Evolutionary conservation across 176 grass and related monocot species (phyloP).

Genomic region (Hyparrhenia diplandra): DNA sequence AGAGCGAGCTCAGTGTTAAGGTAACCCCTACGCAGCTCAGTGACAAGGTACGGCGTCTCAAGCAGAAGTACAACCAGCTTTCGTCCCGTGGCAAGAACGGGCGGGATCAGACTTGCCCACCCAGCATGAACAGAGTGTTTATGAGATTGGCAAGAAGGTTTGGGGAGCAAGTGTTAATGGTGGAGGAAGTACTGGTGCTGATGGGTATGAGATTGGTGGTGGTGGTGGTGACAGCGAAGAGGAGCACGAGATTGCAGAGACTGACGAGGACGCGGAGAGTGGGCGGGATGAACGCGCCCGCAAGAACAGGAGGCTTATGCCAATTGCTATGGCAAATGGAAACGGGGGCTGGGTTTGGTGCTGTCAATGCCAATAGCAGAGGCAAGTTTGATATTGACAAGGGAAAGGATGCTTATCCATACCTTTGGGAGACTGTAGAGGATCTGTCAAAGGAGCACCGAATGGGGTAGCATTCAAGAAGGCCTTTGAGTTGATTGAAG

Average conservation of each 20-base stretch:
- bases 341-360: not conserved
- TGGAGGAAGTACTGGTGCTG: not conserved
- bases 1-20: constrained; percentile 37
- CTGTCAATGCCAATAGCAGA: not conserved
- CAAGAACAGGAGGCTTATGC: constrained; percentile 31
- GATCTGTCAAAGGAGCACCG: constrained; percentile 48
- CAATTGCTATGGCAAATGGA: constrained; percentile 24
- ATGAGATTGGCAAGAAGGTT: constrained; percentile 53
- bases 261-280: constrained; percentile 25
- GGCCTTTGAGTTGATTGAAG: constrained; percentile 54
- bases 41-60: constrained; percentile 64
- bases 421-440: constrained; percentile 53
- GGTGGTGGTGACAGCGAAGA: constrained; percentile 32
- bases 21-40: constrained; percentile 47
- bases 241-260: constrained; percentile 25
- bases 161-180: constrained; percentile 25
- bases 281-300: constrained; percentile 19
- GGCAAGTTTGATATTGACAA: constrained; percentile 29
- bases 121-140: constrained; percentile 42
- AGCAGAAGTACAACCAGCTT: constrained; percentile 45
- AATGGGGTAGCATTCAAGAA: constrained; percentile 49
- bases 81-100: constrained; percentile 34
- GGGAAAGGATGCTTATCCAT: constrained; percentile 44
- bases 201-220: constrained; percentile 24
- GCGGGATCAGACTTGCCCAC: constrained; percentile 22